phyloP scores from a whole-genome alignment of 192 early-diverging fungal species.

The Jimgerdemannia flammicorona region DNA sequence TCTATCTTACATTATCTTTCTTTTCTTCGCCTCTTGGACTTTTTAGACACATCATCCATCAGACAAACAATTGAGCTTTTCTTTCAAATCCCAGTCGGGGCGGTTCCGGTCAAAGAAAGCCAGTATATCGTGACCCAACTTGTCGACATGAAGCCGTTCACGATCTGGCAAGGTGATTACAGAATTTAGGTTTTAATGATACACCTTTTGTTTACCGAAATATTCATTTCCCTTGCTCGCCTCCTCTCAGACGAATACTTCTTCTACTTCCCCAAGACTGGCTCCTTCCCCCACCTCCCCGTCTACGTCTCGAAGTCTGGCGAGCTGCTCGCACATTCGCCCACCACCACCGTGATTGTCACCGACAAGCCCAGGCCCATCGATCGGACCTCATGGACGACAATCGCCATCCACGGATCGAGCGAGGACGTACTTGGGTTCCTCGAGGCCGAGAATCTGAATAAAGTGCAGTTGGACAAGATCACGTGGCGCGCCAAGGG shows the following conservation, averaged over 20 bases:
- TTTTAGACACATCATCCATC: constrained; percentile 35
- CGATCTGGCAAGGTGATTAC: constrained; percentile 22
- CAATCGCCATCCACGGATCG: constrained; percentile 7
- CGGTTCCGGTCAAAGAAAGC: constrained; percentile 21
- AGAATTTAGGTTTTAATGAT: no score
- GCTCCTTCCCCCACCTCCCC: constrained; percentile 32
- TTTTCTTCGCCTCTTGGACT: neutral
- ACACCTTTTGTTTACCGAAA: no score
- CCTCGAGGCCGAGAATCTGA: constrained; percentile 13
- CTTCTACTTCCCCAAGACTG: constrained; percentile 49
- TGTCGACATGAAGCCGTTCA: constrained; percentile 20
- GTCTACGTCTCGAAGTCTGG: constrained; percentile 25
- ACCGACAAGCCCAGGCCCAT: neutral
- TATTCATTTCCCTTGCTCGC: neutral
- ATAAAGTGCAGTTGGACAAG: constrained; percentile 7
- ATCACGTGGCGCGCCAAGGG: constrained; percentile 19
- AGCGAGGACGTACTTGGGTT: constrained; percentile 13
- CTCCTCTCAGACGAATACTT: neutral
- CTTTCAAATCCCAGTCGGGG: constrained; percentile 38
- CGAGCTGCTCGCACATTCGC: constrained; percentile 1
- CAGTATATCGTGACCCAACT: constrained; percentile 17
- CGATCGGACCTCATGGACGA: constrained; percentile 10
- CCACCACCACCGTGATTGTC: neutral
- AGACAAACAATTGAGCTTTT: constrained; percentile 32
- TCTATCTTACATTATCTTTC: neutral